Percentiles rank a stretch among this genome's conserved stretches.
These are phyloP conservation scores for Phaeoacremonium minimum DNA, from an alignment of 2,329 filamentous ascomycete species.

Conservation along the genomic window DNA sequence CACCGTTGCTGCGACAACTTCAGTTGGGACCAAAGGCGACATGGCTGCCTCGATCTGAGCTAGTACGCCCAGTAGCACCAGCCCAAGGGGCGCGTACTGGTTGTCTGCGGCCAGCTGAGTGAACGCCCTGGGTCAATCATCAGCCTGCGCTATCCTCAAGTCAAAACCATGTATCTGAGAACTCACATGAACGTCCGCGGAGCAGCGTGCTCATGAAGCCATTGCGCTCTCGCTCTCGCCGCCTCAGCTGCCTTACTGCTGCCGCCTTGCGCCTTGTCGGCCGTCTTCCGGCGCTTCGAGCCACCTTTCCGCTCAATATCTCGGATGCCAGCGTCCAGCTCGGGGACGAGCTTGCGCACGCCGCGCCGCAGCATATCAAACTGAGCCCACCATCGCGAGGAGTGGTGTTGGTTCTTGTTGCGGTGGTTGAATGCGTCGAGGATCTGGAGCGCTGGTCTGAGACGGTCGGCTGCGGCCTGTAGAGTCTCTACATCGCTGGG, in stretches of 20 bases:
- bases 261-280: slow-evolving; percentile 1
- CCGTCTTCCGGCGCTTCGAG: not conserved
- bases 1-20: too few relatives aligned
- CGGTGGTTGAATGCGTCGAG: slow-evolving; percentile 74
- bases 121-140: slow-evolving; percentile 47
- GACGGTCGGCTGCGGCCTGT: slow-evolving; percentile 16
- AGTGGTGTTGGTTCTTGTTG: slow-evolving; percentile 87
- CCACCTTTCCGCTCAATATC: slow-evolving; percentile 1
- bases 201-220: slow-evolving; percentile 33
- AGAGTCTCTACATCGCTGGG: slow-evolving; percentile 3
- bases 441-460: slow-evolving; percentile 42
- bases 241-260: slow-evolving; percentile 7
- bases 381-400: slow-evolving; percentile 73
- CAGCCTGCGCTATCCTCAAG: not conserved
- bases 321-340: slow-evolving; percentile 20
- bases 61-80: slow-evolving; percentile 62
- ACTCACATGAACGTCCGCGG: slow-evolving; percentile 41
- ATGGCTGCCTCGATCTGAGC: slow-evolving; percentile 51
- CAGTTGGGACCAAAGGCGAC: slow-evolving; percentile 26
- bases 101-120: slow-evolving; percentile 66
- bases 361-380: slow-evolving; percentile 69
- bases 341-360: slow-evolving; percentile 46
- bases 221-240: slow-evolving; percentile 24
- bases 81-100: slow-evolving; percentile 68
- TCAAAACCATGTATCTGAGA: not conserved